Evolutionary conservation across 306 rosid genomes (phyloP).

Genomic region (Coriaria nepalensis): DNA sequence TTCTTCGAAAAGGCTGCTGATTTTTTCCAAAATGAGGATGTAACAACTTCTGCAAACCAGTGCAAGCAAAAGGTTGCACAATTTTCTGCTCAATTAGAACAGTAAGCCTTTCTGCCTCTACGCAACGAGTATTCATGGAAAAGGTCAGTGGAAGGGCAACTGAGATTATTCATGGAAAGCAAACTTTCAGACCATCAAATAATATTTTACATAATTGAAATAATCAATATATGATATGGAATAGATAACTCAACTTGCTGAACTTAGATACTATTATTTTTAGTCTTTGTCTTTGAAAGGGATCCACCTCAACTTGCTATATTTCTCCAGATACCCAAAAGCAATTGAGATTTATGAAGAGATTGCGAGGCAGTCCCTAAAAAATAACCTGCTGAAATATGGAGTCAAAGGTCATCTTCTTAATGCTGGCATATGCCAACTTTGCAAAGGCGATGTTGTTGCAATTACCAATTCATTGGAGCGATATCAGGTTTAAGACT

Average conservation of each 20-base stretch:
- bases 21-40: slow-evolving; percentile 82
- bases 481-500: slow-evolving; percentile 54
- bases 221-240: too few relatives aligned
- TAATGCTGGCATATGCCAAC: slow-evolving; percentile 94
- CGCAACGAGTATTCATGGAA: too few relatives aligned
- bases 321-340: slow-evolving; percentile 55
- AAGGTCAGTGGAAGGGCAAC: too few relatives aligned
- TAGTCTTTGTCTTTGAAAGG: too few relatives aligned
- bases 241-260: too few relatives aligned
- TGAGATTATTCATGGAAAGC: too few relatives aligned
- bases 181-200: too few relatives aligned
- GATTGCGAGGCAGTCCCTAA: slow-evolving; percentile 79
- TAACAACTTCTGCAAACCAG: slow-evolving; percentile 70
- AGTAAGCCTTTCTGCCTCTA: too few relatives aligned
- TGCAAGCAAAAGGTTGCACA: slow-evolving; percentile 98
- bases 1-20: slow-evolving; percentile 84
- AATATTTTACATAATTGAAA: too few relatives aligned
- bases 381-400: slow-evolving; percentile 75
- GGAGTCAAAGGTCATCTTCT: slow-evolving; percentile 98
- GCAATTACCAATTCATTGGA: slow-evolving; percentile 88
- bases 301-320: too few relatives aligned
- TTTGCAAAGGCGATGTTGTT: slow-evolving; percentile 70
- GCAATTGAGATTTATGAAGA: slow-evolving; percentile 77
- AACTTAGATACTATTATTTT: too few relatives aligned
- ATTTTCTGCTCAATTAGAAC: slow-evolving; percentile 82